These are phyloP conservation scores for Yarrowia sp. DNA, from an alignment of 805 yeast genomes.

Conservation along the genomic window DNA sequence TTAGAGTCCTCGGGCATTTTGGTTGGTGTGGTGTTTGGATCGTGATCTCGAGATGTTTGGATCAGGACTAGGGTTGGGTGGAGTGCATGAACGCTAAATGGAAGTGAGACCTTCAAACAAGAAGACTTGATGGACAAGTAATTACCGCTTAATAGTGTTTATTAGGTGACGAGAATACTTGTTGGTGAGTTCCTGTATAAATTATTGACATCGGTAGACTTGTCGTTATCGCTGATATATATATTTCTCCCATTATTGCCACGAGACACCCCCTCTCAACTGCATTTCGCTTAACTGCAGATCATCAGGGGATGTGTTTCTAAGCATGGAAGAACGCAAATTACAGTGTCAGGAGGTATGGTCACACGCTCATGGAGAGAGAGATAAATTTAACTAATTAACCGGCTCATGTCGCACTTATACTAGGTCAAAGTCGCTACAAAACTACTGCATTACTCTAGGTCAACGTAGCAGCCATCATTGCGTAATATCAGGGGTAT, in stretches of 20 bases:
- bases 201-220: too few species aligned
- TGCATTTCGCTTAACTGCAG: not conserved
- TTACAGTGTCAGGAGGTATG: not conserved
- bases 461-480: too few species aligned
- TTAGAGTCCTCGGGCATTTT: conserved; percentile 8
- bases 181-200: too few species aligned
- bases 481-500: not conserved
- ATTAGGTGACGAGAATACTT: too few species aligned
- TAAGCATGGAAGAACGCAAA: not conserved
- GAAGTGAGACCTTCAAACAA: not conserved
- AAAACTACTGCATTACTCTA: too few species aligned
- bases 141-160: too few species aligned
- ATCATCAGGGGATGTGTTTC: not conserved
- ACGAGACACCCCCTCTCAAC: not conserved
- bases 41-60: conserved; percentile 14
- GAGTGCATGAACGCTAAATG: conserved; percentile 3
- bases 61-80: conserved; percentile 21
- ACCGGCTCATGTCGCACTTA: too few species aligned
- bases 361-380: not conserved
- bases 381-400: too few species aligned
- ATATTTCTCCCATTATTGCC: too few species aligned
- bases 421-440: too few species aligned
- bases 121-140: too few species aligned
- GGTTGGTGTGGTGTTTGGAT: not conserved
- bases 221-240: too few species aligned